These are phyloP conservation scores for Bisporella sp. DNA, from an alignment of 2,329 filamentous ascomycete genomes.

Conservation along the genomic window DNA sequence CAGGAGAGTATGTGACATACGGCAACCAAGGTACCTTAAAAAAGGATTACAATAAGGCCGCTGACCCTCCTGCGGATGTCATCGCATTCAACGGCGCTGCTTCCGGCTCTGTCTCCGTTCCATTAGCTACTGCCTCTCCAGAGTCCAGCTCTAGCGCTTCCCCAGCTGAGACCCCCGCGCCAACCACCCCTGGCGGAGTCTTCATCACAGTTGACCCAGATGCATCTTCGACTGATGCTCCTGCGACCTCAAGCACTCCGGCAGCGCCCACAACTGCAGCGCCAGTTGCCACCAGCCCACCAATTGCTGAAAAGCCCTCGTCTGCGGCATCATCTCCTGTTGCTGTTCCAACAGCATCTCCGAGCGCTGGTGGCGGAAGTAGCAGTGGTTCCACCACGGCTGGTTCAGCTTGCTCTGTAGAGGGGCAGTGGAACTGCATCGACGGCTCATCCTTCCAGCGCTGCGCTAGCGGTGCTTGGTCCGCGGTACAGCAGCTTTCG, in stretches of 20 bases:
- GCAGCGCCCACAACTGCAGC: conserved; percentile 10
- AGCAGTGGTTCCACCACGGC: conserved; percentile 20
- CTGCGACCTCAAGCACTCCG: conserved; percentile 2
- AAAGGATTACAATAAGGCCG: not conserved
- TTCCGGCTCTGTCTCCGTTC: conserved; percentile 24
- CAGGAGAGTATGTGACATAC: conserved; percentile 47
- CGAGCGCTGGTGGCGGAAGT: conserved; percentile 16
- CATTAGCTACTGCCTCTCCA: conserved; percentile 11
- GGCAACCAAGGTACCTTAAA: conserved; percentile 24
- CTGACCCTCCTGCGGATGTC: not conserved
- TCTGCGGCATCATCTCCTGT: conserved; percentile 3
- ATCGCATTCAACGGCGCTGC: conserved; percentile 15
- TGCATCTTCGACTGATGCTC: conserved; percentile 3
- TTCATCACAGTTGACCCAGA: conserved; percentile 25
- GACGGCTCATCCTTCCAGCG: conserved; percentile 41
- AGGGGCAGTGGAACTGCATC: conserved; percentile 46
- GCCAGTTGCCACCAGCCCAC: conserved; percentile 16
- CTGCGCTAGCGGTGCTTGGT: conserved; percentile 43
- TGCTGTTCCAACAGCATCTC: conserved; percentile 2
- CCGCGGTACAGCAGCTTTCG: conserved; percentile 32
- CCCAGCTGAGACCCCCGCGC: conserved; percentile 4
- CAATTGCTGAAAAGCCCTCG: conserved; percentile 13
- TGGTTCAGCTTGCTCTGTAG: conserved; percentile 37
- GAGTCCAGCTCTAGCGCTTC: conserved; percentile 6
- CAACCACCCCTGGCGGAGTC: conserved; percentile 21